A percentile compares a stretch with the other conserved stretches of the same genome.
phyloP scores from a whole-genome alignment of 2,329 filamentous ascomycete genomes.

The Penicillium sp. region DNA sequence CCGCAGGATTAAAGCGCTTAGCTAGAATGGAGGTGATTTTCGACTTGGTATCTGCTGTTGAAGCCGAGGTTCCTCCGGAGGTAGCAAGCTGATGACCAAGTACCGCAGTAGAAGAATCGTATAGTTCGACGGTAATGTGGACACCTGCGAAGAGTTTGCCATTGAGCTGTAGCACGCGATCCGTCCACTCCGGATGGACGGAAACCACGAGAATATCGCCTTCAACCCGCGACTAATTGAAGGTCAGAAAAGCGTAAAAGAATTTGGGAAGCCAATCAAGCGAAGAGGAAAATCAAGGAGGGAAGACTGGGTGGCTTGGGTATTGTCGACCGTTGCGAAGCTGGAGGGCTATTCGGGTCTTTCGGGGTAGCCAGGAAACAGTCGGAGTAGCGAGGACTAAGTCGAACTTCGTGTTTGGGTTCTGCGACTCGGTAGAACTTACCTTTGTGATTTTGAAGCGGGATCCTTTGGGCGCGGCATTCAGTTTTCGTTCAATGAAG shows the following conservation, averaged over 20 bases:
- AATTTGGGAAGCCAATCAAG: slow-evolving; percentile 48
- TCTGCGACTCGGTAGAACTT: slow-evolving; percentile 59
- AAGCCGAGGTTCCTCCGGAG: slow-evolving; percentile 47
- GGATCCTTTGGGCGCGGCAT: slow-evolving; percentile 54
- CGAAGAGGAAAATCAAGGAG: slow-evolving; percentile 34
- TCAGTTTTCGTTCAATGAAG: slow-evolving; percentile 74
- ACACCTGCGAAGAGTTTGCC: slow-evolving; percentile 70
- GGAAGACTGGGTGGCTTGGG: background rate
- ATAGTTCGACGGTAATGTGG: slow-evolving; percentile 59
- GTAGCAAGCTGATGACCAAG: slow-evolving; percentile 27
- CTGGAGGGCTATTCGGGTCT: slow-evolving; percentile 40
- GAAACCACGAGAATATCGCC: slow-evolving; percentile 72
- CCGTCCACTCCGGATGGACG: slow-evolving; percentile 66
- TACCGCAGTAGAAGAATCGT: slow-evolving; percentile 37
- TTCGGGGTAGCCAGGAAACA: slow-evolving; percentile 41
- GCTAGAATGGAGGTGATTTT: slow-evolving; percentile 73
- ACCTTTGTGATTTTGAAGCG: slow-evolving; percentile 75
- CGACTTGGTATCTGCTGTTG: slow-evolving; percentile 64
- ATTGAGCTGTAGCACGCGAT: slow-evolving; percentile 70
- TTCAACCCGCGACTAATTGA: slow-evolving; percentile 68
- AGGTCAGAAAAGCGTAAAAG: slow-evolving; percentile 68
- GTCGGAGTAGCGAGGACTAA: slow-evolving; percentile 30
- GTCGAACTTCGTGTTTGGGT: slow-evolving; percentile 42
- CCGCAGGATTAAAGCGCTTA: slow-evolving; percentile 70
- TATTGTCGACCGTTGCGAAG: slow-evolving; percentile 47